A percentile compares a stretch with the other conserved stretches of the same genome.
phyloP scores from a whole-genome alignment of 2,329 filamentous ascomycete species.

The Arthrobotrys pseudoclavata region DNA sequence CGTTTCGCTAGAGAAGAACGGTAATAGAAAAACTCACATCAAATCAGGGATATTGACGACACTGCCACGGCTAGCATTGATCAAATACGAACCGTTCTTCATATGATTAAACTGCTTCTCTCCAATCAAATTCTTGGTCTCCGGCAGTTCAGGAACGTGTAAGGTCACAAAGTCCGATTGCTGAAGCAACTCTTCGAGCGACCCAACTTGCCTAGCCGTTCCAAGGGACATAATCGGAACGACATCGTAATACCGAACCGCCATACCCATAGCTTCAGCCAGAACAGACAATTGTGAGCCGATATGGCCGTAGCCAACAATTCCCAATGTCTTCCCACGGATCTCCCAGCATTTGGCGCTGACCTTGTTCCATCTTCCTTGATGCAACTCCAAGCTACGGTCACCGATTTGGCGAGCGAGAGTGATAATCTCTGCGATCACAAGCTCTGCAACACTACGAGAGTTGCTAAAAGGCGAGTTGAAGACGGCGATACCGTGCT shows the following conservation, averaged over 20 bases:
- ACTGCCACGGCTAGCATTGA: slow-evolving; percentile 94
- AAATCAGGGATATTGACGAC: slow-evolving; percentile 95
- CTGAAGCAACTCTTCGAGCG: slow-evolving; percentile 80
- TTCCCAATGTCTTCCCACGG: slow-evolving; percentile 95
- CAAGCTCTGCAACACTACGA: slow-evolving; percentile 93
- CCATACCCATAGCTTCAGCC: slow-evolving; percentile 98
- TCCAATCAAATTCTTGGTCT: slow-evolving; percentile 95
- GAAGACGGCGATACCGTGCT: slow-evolving; percentile 93
- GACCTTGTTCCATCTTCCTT: slow-evolving; percentile 97
- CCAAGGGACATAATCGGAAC: slow-evolving; percentile 94
- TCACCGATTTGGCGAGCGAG: slow-evolving; percentile 93
- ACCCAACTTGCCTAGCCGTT: slow-evolving; percentile 84
- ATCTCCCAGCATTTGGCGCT: slow-evolving; percentile 98
- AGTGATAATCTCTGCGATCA: slow-evolving; percentile 92
- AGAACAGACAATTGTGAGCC: slow-evolving; percentile 95
- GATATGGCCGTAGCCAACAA: slow-evolving; percentile 97
- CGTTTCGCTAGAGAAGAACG: neutral
- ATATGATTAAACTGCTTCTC: slow-evolving; percentile 83
- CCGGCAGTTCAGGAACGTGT: slow-evolving; percentile 91
- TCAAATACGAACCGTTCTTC: slow-evolving; percentile 92
- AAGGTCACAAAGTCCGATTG: slow-evolving; percentile 92
- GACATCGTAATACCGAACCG: slow-evolving; percentile 96
- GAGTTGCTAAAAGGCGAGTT: slow-evolving; percentile 99
- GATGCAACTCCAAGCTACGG: slow-evolving; percentile 93
- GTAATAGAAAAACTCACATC: slow-evolving; percentile 68